Base-by-base conservation (phyloP, 176 grass and related monocot species). In the Oryza rufipogon region DNA sequence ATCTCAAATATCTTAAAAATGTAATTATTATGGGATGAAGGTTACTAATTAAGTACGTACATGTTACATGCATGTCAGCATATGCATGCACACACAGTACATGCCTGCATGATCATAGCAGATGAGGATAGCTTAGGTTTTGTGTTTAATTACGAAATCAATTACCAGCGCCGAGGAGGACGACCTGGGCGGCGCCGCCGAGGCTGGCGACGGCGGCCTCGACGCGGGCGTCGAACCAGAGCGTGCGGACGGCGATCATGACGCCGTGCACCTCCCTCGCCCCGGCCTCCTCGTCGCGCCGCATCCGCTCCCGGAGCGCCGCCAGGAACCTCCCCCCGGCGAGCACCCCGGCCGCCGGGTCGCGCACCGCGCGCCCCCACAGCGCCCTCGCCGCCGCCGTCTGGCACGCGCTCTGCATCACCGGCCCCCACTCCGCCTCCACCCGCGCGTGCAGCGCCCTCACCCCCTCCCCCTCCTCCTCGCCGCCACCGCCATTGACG, bases 371-470 rank as follows among this genome's bases (percentile, higher is more conserved):
- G 47, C 77, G 68, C 10, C 39, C 73, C 96, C 96, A 98, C 83
- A 95, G 77, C 28, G 96, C 96, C 7, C 96, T 89, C 56, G 67
- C 93, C 25, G 96, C 96, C 52, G 96, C 96, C 81, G 93, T 98
- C 93, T 98, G 96, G 85, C 96, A 95, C 60, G 96, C 91, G 78
- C 89, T 95, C 87, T 90, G 91, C 83, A 91, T 91, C 74, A 98
- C 81, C 42, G 83, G 91, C 0, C 81, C 87, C 96, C 96, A 98
- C 83, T 95, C 89, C 23, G 73, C 86, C 26, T 95, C 91, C 77
- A 95, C 87, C 23, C 87, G 66, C 68, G 85, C 79, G 80, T 98
- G 96, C 90, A 98, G 81, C 54, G 83, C 85, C n/a, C 87, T 85
- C 30, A 95, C 89, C 11, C 80, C 76, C 61, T 89, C 93, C 61